These are phyloP conservation scores for Nakataea oryzae DNA, from an alignment of 2,329 filamentous ascomycete genomes.

Conservation along the genomic window DNA sequence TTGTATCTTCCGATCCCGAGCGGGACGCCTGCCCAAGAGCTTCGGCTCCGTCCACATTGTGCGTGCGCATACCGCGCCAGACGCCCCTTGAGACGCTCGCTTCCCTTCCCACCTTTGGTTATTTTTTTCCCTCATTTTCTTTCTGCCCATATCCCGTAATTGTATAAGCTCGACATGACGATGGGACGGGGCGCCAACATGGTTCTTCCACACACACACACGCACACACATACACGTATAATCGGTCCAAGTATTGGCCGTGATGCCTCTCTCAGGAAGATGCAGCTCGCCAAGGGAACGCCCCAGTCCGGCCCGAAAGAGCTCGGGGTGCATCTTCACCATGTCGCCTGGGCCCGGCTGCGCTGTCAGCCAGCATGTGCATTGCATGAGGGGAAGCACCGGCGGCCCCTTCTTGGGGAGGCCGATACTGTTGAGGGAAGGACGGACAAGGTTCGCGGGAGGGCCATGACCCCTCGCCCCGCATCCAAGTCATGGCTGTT, in stretches of 20 bases:
- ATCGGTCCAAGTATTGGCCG: constrained; percentile 10
- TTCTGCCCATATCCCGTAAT: too few relatives aligned
- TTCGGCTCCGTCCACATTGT: constrained; percentile 15
- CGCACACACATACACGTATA: too few relatives aligned
- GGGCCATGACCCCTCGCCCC: background rate
- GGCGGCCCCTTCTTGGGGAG: background rate
- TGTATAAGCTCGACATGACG: too few relatives aligned
- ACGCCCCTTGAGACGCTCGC: constrained; percentile 12
- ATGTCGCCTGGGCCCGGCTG: constrained; percentile 18
- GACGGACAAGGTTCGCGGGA: background rate
- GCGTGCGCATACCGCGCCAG: constrained; percentile 14
- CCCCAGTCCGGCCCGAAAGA: constrained; percentile 13
- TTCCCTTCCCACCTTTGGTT: constrained; percentile 10
- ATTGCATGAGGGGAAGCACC: too few relatives aligned
- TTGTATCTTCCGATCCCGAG: constrained; percentile 7
- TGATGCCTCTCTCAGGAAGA: constrained; percentile 6
- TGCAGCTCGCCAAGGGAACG: constrained; percentile 11
- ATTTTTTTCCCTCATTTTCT: background rate
- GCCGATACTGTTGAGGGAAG: background rate
- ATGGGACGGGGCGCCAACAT: too few relatives aligned
- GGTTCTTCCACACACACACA: too few relatives aligned
- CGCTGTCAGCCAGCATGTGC: background rate
- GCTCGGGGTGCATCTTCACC: constrained; percentile 29
- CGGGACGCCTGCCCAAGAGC: constrained; percentile 11
- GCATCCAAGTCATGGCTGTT: constrained; percentile 26